These are phyloP conservation scores for Geosiphon pyriformis DNA, from an alignment of 192 early-diverging fungal genomes.

Conservation along the genomic window DNA sequence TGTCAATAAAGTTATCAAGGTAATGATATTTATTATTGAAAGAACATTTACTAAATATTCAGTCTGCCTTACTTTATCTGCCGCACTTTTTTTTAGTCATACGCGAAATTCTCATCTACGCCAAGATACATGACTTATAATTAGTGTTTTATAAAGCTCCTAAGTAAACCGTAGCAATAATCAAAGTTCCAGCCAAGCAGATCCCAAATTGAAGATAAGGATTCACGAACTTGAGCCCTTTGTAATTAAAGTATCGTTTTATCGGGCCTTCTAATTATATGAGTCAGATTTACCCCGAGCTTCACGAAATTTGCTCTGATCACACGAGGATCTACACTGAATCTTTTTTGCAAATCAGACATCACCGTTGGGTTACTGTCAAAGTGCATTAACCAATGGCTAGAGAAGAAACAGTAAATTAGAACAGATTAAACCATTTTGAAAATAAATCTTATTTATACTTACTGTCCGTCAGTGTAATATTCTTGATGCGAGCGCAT, in stretches of 20 bases:
- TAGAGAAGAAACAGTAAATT: constrained; percentile 15
- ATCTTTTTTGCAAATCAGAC: constrained; percentile 54
- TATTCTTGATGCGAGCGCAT: constrained; percentile 88
- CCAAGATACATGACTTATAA: constrained; percentile 86
- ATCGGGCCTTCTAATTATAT: constrained; percentile 48
- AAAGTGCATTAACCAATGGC: constrained; percentile 76
- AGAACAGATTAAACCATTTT: not conserved
- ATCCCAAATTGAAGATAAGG: no score
- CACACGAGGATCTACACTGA: constrained; percentile 66
- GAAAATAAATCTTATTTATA: constrained; percentile 4
- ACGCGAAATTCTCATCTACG: constrained; percentile 97
- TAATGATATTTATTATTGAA: not conserved
- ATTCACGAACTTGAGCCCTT: no score
- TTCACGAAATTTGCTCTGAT: constrained; percentile 69
- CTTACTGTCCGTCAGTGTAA: constrained; percentile 58
- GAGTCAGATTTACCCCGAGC: constrained; percentile 57
- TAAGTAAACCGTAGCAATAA: no score
- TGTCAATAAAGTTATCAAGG: constrained; percentile 99
- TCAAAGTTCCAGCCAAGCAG: no score
- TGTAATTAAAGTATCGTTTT: constrained; percentile 33
- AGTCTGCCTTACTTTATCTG: not conserved
- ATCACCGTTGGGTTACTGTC: constrained; percentile 64
- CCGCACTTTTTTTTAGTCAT: constrained; percentile 42
- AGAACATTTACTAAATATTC: not conserved
- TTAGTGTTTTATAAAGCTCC: no score